Evolutionary conservation across 2,329 filamentous ascomycete species (phyloP), one percentile per base, ranked within the genome.

Genomic region (Didymosphaeria variabile): DNA sequence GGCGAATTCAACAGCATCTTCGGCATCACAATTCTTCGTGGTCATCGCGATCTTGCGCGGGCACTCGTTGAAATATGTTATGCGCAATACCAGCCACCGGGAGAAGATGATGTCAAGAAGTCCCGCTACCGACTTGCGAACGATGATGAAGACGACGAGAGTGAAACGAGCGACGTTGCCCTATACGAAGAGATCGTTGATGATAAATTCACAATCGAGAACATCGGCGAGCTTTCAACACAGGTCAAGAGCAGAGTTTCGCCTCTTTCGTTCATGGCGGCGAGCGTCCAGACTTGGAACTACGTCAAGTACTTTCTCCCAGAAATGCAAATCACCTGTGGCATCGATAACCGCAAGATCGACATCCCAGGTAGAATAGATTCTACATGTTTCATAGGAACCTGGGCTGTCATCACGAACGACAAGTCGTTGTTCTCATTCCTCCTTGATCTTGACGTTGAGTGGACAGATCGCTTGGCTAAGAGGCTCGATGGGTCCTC

Each of bases 161-260:
- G 53, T 32, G 60, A 65, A 32, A 34, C 62, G 12, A 60, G 51
- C 17, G 67, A 73, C 42, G 57, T 80, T 6, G 75, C 75, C n/a
- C 69, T 79, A 7, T 74, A 76, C 26, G 71, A 83, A 17, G 84
- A 89, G 61, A 81, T 88, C 44, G 79, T 92, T 31, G 86, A 90
- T 66, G 86, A 90, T 13, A 82, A 85, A 38, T 92, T 91, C 73
- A 95, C 92, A 0, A 85, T 94, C 55, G 90, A 95, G 17, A 88
- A 92, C 67, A 84, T 95, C 59, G 90, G 90, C 0, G 86, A 91
- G 65, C 82, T 91, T 4, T 87, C 86, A 0, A 88, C 86, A 71
- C 84, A 90, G 58, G 90, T 93, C 60, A 88, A 91, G 72, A 91
- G 90, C 59, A 78, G 82, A 17, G 78, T 84, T 9, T 83, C 82